Evolutionary conservation across 495 filamentous ascomycete genomes (phyloP), one percentile per base, ranked within the genome.

Genomic region (Delitschia confertaspora): DNA sequence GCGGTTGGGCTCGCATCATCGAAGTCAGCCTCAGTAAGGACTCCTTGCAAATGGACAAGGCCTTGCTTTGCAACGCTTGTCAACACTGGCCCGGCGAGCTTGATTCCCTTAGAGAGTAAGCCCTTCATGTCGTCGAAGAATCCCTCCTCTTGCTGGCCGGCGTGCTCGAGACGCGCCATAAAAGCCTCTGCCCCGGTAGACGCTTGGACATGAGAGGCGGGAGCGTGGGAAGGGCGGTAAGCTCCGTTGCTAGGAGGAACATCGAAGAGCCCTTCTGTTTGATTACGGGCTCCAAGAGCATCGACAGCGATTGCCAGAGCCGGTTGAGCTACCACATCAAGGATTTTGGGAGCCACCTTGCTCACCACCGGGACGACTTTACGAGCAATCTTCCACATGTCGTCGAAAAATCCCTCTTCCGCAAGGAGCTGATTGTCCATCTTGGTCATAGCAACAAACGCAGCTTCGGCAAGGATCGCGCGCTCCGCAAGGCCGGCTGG

Each of bases 401-500:
- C 52, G 19, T 25, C 33, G 46, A 55, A 57, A 18, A 57, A 51
- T 24, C 54, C 44, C 40, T 57, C 52, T 29, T 51, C 33, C 9
- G 54, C 26, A 5, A 17, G 16, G 17, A 38, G 38, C 14, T 56
- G 52, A 8, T 36, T 36, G 33, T 36, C 17, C 33, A 36, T 36
- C 33, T 36, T 36, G n/a, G 18, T 36, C 33, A 57, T 32, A 42
- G 54, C 54, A 11, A 22, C 45, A 17, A 57, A 27, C 22, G 54
- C 40, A 19, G 64, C 61, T 39, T 67, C 64, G 26, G 51, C 64
- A 14, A 66, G 32, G 23, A 67, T 38, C 6, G 64, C 64, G 19
- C 64, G 59, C 42, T 66, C 52, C 38, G 26, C 41, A 6, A 55
- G 11, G 9, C 57, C 33, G n/a, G n/a, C n/a, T n/a, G n/a, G n/a